Conservation (phyloP, 371 early-diverging fungal species). For the Mortierella sp. region DNA sequence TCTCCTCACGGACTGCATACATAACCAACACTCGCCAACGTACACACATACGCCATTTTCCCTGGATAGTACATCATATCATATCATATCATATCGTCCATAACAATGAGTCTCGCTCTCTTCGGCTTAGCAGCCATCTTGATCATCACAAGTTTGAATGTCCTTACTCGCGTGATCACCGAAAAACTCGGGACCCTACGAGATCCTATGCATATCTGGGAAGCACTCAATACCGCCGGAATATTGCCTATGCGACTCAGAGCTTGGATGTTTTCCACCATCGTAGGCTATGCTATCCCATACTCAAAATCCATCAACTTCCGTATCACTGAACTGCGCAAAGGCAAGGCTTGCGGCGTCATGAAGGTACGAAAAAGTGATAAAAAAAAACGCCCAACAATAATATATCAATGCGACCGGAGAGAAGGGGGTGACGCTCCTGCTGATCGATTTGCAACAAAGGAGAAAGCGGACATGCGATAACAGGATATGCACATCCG, state of each 20-base stretch:
- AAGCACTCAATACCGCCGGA: conserved; percentile 29
- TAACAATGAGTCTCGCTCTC: conserved; percentile 20
- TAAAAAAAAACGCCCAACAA: conserved; percentile 1
- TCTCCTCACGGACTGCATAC: no score
- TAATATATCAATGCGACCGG: background rate
- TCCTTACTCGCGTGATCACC: conserved; percentile 23
- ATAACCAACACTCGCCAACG: no score
- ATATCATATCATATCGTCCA: no score
- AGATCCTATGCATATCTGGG: conserved; percentile 49
- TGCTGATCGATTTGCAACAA: no score
- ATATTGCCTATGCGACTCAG: conserved; percentile 40
- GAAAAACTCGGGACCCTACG: conserved; percentile 27
- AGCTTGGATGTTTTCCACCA: conserved; percentile 47
- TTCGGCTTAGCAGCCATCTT: conserved; percentile 14
- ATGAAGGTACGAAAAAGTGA: conserved; percentile 34
- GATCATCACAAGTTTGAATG: conserved; percentile 10
- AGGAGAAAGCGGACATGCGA: background rate
- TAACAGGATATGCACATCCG: background rate
- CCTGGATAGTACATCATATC: no score
- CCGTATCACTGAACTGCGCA: conserved; percentile 49
- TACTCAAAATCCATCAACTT: conserved; percentile 44
- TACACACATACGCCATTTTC: no score
- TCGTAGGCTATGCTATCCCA: conserved; percentile 48
- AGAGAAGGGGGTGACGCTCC: background rate
- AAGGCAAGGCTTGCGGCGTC: conserved; percentile 51